A percentile compares a stretch with the other conserved stretches of the same genome.
Evolutionary conservation across 2,329 filamentous ascomycete genomes (phyloP).

Genomic region (Chalaropsis ovoidea): DNA sequence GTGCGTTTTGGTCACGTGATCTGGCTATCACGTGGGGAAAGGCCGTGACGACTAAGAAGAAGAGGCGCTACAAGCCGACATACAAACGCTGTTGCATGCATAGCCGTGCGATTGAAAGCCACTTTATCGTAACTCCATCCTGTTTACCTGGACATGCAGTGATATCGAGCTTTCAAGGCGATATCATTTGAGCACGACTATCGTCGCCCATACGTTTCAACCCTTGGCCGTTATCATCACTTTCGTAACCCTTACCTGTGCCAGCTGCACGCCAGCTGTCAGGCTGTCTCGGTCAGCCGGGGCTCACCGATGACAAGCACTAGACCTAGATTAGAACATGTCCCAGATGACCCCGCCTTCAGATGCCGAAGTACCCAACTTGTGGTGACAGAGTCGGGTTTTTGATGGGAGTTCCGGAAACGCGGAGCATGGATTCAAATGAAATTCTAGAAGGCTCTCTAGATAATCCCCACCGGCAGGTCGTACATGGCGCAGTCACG

Average conservation of each 20-base stretch:
- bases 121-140: not conserved
- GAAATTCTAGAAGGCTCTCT: not conserved
- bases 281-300: not conserved
- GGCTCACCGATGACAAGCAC: not conserved
- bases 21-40: not conserved
- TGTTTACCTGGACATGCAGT: not conserved
- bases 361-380: not conserved
- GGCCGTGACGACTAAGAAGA: not conserved
- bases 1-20: slow-evolving; percentile 22
- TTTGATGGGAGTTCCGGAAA: not conserved
- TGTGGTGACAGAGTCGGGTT: not conserved
- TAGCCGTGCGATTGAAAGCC: not conserved
- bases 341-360: not conserved
- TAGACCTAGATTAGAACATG: not conserved
- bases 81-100: not conserved
- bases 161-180: not conserved
- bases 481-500: not conserved
- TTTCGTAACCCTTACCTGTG: not conserved
- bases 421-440: not conserved
- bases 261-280: not conserved
- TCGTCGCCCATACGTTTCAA: not conserved
- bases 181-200: no score
- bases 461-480: not conserved
- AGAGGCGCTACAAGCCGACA: not conserved
- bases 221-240: not conserved